Base-by-base conservation (phyloP, 768 basidiomycete species). In the Rossbeevera mucosa region DNA sequence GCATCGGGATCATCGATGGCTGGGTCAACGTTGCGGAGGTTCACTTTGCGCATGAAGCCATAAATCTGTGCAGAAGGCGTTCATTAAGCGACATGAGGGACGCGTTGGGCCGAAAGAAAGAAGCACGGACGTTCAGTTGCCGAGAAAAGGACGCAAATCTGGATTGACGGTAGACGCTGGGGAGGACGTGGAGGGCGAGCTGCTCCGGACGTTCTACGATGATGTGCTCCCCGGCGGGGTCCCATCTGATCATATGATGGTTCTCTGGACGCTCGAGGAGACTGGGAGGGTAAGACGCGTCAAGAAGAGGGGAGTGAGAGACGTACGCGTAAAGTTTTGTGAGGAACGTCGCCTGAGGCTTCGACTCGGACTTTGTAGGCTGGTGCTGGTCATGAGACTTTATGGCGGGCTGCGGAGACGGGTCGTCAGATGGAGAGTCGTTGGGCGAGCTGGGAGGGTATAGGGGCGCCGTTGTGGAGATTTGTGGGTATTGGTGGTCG, bases 11-110 rank as follows among this genome's bases (percentile, higher is more conserved):
- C 93, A 73, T 91, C 88, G 60, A 94, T 94, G 56, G 89, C 91
- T 57, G 90, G 89, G 76, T 94, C 92, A 70, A 94, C 88, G 74
- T 94, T 93, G 68, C 91, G 87, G 62, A 94, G 79, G 76, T 94
- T 94, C 68, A 95, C 90, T 72, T 95, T 94, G 73, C 93, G 91
- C 91, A 94, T 94, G 78, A 94, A 96, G 59, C 93, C 94, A 76
- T 96, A 96, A 73, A 96, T 96, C 93, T 95, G 63, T 62, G 52
- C 48, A 52, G 63, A 62, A 47, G 51, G 51, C 28, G 48, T 58
- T 58, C 53, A 61, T 63, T 56, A 58, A 59, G 56, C 47, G 49
- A 50, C 63, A 65, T 53, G 57, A 44, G 59, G 56, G 50, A 56
- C 31, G 51, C 42, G 62, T 51, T 48, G 57, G 18, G 36, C 36